Conservation (phyloP, 2,329 filamentous ascomycete species). For the Teratosphaeria nubilosa region DNA sequence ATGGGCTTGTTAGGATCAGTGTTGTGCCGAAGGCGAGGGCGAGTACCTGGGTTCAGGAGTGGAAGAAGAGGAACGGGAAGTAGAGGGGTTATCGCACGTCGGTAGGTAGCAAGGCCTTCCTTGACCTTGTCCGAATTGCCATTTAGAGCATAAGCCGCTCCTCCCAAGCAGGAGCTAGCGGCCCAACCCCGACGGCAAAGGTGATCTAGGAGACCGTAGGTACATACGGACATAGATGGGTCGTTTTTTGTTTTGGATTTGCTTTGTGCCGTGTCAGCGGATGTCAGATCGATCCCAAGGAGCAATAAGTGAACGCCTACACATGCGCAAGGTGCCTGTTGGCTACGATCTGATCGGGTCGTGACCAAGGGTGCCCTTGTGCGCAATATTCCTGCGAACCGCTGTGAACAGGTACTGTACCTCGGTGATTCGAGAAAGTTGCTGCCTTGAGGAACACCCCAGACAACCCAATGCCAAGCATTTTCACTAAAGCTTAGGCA, state of each 20-base stretch:
- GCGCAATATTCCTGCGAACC: no score
- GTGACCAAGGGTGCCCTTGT: neutral
- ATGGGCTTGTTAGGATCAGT: constrained; percentile 73
- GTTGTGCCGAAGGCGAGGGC: constrained; percentile 65
- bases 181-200: neutral
- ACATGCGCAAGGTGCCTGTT: neutral
- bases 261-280: no score
- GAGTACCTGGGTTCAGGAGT: constrained; percentile 69
- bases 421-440: no score
- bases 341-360: neutral
- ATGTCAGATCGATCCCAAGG: no score
- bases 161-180: neutral
- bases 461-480: neutral
- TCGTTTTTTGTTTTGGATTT: no score
- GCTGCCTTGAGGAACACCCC: neutral
- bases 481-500: neutral
- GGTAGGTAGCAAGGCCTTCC: neutral
- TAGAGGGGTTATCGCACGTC: neutral
- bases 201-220: neutral
- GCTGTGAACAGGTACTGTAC: no score
- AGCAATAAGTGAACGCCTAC: no score
- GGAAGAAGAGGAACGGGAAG: constrained; percentile 57
- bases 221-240: neutral
- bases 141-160: neutral
- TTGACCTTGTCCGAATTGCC: neutral